Evolutionary conservation across 2,329 filamentous ascomycete genomes (phyloP), one percentile per base, ranked within the genome.

Genomic region (Beauveria brongniartii): DNA sequence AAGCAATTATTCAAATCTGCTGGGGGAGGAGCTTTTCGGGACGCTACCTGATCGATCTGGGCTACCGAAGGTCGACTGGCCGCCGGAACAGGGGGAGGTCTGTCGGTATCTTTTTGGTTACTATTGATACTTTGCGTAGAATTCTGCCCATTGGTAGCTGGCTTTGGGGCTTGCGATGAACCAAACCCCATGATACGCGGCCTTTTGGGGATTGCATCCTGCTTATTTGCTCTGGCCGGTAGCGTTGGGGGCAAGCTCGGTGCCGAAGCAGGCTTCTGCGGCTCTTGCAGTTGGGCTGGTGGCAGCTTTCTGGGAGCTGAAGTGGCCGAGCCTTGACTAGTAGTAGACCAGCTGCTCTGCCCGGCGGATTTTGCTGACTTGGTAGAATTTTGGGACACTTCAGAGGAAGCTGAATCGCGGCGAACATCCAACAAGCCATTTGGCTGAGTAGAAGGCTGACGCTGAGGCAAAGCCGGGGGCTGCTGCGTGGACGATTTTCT

Each of bases 351-450:
- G 30, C 72, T 67, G 3, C 74, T 73, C 6, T 73, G 73, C 40
- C 75, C 77, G 47, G 82, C 64, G 1, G 83, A 85, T 24, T 81
- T 69, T 1, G 75, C 78, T 4, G 84, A 86, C 18, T 82, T 67
- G 12, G 75, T 76, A 7, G 83, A 87, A 44, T 78, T 72, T 61
- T 80, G 74, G 2, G 83, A 86, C 14, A 79, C 67, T 34, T 83
- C 82, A 2, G 84, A 87, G 0, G 83, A 81, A 47, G 80, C 80
- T 20, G 85, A 87, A 54, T 77, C 80, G 60, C 81, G 78, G 26
- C 83, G 77, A 5, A 72, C 72, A 24, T 70, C 69, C 40, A 80
- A 69, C 16, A 71, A 70, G 3, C 64, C 65, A 56, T 60, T 56
- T 9, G 72, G 70, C 63, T 81, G 77, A 7, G 74, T 70, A 2